phyloP scores from a whole-genome alignment of 805 yeast genomes.

The Lipomyces yamadae region DNA sequence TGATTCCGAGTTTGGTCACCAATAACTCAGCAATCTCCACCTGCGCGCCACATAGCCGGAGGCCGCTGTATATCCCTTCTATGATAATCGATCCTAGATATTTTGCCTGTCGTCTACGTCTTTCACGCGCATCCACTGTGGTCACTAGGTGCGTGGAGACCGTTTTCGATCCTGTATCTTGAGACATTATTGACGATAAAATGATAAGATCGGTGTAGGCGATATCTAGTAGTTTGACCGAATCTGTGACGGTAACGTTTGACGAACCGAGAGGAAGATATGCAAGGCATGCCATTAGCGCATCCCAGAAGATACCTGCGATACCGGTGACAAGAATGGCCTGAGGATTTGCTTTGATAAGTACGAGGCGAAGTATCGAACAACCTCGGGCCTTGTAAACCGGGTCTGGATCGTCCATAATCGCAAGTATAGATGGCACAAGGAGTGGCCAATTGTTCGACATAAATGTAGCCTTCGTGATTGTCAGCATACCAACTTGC shows the following conservation, averaged over 20 bases:
- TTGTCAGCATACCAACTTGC: not conserved
- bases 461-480: conserved; percentile 12
- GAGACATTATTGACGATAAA: conserved; percentile 23
- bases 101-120: conserved; percentile 8
- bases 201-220: conserved; percentile 17
- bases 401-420: conserved; percentile 26
- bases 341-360: conserved; percentile 13
- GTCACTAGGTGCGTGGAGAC: conserved; percentile 1
- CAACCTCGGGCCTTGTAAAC: conserved; percentile 24
- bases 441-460: conserved; percentile 25
- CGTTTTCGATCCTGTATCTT: conserved; percentile 21
- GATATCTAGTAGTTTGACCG: conserved; percentile 13
- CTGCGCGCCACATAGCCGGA: conserved; percentile 26
- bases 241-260: conserved; percentile 20
- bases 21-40: conserved; percentile 27
- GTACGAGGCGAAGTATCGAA: conserved; percentile 6
- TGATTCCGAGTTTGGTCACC: conserved; percentile 12
- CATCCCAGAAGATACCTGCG: conserved; percentile 33
- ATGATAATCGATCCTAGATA: conserved; percentile 14
- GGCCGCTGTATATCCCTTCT: conserved; percentile 24
- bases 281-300: conserved; percentile 25
- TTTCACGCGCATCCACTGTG: not conserved
- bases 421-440: conserved; percentile 27
- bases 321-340: conserved; percentile 32
- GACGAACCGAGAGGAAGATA: conserved; percentile 34